Base-by-base conservation (phyloP, 2,329 filamentous ascomycete genomes). In the Colletotrichum salicis region DNA sequence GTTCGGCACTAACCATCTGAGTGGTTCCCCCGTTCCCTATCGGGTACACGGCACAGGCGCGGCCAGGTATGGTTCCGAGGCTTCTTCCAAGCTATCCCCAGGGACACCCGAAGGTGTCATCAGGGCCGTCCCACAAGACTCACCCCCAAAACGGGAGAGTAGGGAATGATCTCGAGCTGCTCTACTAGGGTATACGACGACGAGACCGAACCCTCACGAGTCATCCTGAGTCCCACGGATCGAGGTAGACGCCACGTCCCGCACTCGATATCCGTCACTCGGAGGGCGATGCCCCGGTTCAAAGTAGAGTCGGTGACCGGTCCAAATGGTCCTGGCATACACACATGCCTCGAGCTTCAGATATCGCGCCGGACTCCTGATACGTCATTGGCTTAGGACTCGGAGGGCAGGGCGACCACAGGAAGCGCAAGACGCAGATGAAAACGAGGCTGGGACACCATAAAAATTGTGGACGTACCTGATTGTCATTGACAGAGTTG, bases 361-460 rank as follows among this genome's bases (percentile, higher is more conserved):
- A 65, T 54, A 57, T 65, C 35, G 24, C 51, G 24, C 15, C 41
- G 41, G 41, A 48, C 41, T 48, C 41, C 41, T 19, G 41, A 48
- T 48, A 48, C 19, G 41, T 22, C 41, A 4, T 48, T n/a, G 22
- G 45, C 37, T 58, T 58, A 48, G 33, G 29, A 35, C 48, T 56
- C 62, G 48, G 31, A 37, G 27, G 63, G 52, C 63, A 57, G 63
- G 6, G 41, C 41, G 19, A n/a, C 7, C 15, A 48, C 55, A 48
- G 51, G 63, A 37, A 24, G n/a, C 31, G 33, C 31, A 65, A 41
- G 52, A 65, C 24, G 54, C 37, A 41, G 41, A 56, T 51, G 41
- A 64, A 56, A 56, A 45, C 62, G 62, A 65, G 63, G 37, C 63
- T 67, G 55, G 41, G 55, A 59, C 11, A 48, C 29, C n/a, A 31